These are phyloP conservation scores for Schwanniomyces occidentalis DNA, from an alignment of 805 yeast species.

Conservation along the genomic window DNA sequence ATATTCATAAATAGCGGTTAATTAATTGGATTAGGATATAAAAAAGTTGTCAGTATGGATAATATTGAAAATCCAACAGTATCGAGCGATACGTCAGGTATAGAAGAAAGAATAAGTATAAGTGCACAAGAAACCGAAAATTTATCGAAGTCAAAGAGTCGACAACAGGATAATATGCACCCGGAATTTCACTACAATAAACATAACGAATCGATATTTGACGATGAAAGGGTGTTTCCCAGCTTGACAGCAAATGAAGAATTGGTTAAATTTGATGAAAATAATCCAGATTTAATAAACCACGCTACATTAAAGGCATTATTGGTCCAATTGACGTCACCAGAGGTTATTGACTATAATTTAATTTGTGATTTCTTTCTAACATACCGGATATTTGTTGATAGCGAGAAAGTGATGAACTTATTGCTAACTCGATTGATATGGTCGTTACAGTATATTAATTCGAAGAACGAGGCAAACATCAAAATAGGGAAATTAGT, in stretches of 20 bases:
- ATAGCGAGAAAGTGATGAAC: constrained; percentile 57
- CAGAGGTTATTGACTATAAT: constrained; percentile 73
- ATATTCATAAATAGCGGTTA: too few species aligned
- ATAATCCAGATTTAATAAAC: constrained; percentile 31
- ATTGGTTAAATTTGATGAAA: constrained; percentile 35
- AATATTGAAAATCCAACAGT: background rate
- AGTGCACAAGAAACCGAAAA: constrained; percentile 2
- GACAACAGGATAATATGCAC: constrained; percentile 12
- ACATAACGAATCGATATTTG: constrained; percentile 39
- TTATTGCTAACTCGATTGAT: constrained; percentile 63
- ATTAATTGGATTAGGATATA: too few species aligned
- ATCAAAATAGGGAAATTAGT: constrained; percentile 59
- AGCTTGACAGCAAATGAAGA: constrained; percentile 19
- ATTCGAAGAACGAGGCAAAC: constrained; percentile 23
- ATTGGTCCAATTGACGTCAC: constrained; percentile 66
- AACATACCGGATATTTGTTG: constrained; percentile 71
- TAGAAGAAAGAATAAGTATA: constrained; percentile 2
- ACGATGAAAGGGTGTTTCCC: constrained; percentile 37
- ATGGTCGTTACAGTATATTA: constrained; percentile 63
- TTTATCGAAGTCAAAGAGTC: constrained; percentile 5
- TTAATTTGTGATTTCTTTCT: constrained; percentile 83
- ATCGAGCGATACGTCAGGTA: background rate
- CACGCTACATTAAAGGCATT: constrained; percentile 46
- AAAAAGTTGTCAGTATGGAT: constrained; percentile 1
- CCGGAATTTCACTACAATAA: constrained; percentile 30